Base-by-base conservation (phyloP, 148 eudicot species). In the Rhododendron ferrugineum region DNA sequence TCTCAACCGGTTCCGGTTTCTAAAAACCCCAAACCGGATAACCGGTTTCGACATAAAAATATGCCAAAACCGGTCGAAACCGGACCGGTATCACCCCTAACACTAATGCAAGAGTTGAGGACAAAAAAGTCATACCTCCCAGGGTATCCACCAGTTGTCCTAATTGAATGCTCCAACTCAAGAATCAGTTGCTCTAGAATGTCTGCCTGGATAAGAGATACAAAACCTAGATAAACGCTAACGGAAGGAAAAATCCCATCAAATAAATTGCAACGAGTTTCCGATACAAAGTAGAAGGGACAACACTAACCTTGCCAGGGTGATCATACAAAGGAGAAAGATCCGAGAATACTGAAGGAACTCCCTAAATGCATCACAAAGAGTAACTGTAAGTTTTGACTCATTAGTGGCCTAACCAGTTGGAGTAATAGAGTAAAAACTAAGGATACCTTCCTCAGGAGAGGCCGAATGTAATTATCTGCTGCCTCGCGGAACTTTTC, bases 301-400 rank as follows among this genome's bases (percentile, higher is more conserved):
- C 23, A 79, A 52, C 84, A 88, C 92, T 83, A 46, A 95, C 99
- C 99, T 97, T 97, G 88, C 96, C 99, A 87, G 95, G 93, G 73
- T 94, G 96, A 89, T 97, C 94, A 87, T 97, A 97, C 86, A 95
- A 87, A 46, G 98, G 98, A 92, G 98, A 97, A 62, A 97, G 93
- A 91, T 97, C 99, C 28, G 99, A 95, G 86, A 97, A 97, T 72
- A 97, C 89, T 64, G 99, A 97, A 58, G 99, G 99, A 85, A 97
- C 95, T 60, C 99, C 99, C 99, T 97, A 89, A 79, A 89, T 76
- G 79, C 68, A 89, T 52, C 86, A 87, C 16, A 86, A 75, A 88
- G n/a, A 11, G 47, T 83, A 80, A 87, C 78, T 80, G 82, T 49
- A 58, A 82, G 85, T 36, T 75, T 49, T 32, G 85, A 60, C 46